Percentiles rank a stretch among this genome's conserved stretches.
Conservation (phyloP, 2,329 filamentous ascomycete genomes). For the Penicillium sclerotiorum region DNA sequence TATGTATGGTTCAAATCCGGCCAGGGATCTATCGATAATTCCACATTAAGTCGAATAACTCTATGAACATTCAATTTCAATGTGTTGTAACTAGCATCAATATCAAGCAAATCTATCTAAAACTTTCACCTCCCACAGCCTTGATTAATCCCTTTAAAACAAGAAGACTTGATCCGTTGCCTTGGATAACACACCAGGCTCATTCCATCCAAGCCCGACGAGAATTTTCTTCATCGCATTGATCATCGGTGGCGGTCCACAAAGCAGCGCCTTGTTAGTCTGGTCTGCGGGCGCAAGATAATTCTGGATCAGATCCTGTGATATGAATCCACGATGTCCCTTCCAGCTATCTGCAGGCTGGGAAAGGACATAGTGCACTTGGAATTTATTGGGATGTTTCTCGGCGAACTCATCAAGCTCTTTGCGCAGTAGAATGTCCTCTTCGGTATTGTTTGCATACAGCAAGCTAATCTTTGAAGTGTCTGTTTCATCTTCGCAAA, state of each 20-base stretch:
- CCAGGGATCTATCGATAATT: too few relatives aligned
- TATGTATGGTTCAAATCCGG: too few relatives aligned
- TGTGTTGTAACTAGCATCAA: too few relatives aligned
- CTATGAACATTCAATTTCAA: too few relatives aligned
- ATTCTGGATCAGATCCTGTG: slow-evolving; percentile 52
- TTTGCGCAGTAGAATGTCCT: neutral
- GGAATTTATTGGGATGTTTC: neutral
- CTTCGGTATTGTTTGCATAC: neutral
- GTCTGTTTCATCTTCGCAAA: neutral
- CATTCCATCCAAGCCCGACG: slow-evolving; percentile 53
- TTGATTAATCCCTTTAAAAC: slow-evolving; percentile 48
- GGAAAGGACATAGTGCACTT: neutral
- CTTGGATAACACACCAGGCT: slow-evolving; percentile 54
- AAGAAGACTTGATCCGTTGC: slow-evolving; percentile 59
- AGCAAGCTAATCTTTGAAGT: neutral
- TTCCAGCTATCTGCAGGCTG: slow-evolving; percentile 40
- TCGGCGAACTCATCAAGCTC: neutral
- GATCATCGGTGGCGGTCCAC: slow-evolving; percentile 64
- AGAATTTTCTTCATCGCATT: slow-evolving; percentile 58
- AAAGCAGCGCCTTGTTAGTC: slow-evolving; percentile 60
- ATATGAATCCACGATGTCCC: slow-evolving; percentile 42
- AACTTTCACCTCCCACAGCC: too few relatives aligned
- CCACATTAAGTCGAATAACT: too few relatives aligned
- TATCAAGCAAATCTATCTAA: too few relatives aligned
- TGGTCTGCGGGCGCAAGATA: slow-evolving; percentile 48